These are phyloP conservation scores for Pisolithus microcarpus DNA, from an alignment of 768 basidiomycete species.

Conservation along the genomic window DNA sequence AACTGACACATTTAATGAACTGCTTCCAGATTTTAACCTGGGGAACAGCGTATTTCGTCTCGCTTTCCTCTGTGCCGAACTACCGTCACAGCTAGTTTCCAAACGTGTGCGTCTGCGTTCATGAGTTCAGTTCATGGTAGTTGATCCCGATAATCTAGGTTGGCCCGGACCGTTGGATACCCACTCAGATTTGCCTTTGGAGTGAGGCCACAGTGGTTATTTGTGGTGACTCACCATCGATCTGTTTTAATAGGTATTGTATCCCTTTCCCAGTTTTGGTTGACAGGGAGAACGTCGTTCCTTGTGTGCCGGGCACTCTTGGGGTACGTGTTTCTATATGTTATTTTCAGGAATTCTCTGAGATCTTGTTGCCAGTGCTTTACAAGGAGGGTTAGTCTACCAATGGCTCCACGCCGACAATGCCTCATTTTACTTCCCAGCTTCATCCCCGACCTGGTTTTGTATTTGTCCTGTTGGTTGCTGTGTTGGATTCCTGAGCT, in stretches of 20 bases:
- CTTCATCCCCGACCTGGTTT: slow-evolving; percentile 52
- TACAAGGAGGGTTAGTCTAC: slow-evolving; percentile 40
- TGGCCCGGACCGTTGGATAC: slow-evolving; percentile 61
- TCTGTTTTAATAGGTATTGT: slow-evolving; percentile 27
- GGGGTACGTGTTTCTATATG: slow-evolving; percentile 25
- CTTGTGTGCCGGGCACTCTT: slow-evolving; percentile 42
- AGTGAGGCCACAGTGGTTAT: slow-evolving; percentile 13
- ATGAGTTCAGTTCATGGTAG: background rate
- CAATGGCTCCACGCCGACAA: background rate
- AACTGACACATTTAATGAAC: background rate
- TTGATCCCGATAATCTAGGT: slow-evolving; percentile 25
- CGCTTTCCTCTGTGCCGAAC: slow-evolving; percentile 46
- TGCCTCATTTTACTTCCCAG: slow-evolving; percentile 15
- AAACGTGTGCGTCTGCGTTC: slow-evolving; percentile 38
- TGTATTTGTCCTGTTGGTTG: slow-evolving; percentile 54
- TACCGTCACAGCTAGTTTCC: slow-evolving; percentile 57
- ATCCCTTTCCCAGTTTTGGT: slow-evolving; percentile 47
- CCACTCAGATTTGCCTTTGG: slow-evolving; percentile 51
- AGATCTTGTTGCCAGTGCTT: slow-evolving; percentile 16
- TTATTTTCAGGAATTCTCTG: background rate
- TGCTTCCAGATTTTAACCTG: slow-evolving; percentile 41
- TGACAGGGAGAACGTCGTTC: slow-evolving; percentile 46
- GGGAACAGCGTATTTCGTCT: slow-evolving; percentile 50
- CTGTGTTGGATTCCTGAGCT: background rate
- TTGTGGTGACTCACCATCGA: background rate